Conservation (phyloP, 768 basidiomycete species). For the Hemileccinum rubropunctum region DNA sequence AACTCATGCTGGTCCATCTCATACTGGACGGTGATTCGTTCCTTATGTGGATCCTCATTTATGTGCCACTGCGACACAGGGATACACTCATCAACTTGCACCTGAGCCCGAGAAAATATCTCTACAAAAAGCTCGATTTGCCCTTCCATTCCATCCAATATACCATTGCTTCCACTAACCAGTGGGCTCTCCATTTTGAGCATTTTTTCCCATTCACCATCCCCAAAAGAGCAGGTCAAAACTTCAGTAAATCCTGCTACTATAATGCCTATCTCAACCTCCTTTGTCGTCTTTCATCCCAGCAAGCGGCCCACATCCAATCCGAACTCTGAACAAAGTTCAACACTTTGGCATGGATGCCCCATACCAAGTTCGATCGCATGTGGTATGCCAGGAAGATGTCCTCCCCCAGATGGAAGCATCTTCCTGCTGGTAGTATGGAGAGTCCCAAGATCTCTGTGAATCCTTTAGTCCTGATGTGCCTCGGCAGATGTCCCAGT, state of each 20-base stretch:
- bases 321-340: not conserved
- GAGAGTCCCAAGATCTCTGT: not conserved
- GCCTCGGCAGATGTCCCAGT: too few species aligned
- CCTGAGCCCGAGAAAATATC: too few species aligned
- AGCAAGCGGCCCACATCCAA: not conserved
- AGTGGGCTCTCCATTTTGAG: not conserved
- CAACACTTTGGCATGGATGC: not conserved
- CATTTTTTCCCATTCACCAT: not conserved
- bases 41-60: too few species aligned
- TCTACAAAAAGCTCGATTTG: not conserved
- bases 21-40: too few species aligned
- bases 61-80: too few species aligned
- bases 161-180: not conserved
- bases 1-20: too few species aligned
- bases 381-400: not conserved
- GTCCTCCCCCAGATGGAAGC: not conserved
- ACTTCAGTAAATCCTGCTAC: not conserved
- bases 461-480: not conserved
- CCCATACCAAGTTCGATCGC: not conserved
- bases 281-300: not conserved
- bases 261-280: not conserved
- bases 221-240: not conserved
- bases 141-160: not conserved
- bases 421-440: not conserved
- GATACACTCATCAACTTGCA: too few species aligned